Conservation (phyloP, 1,284 basidiomycete genomes). For the Cerrena zonata region DNA sequence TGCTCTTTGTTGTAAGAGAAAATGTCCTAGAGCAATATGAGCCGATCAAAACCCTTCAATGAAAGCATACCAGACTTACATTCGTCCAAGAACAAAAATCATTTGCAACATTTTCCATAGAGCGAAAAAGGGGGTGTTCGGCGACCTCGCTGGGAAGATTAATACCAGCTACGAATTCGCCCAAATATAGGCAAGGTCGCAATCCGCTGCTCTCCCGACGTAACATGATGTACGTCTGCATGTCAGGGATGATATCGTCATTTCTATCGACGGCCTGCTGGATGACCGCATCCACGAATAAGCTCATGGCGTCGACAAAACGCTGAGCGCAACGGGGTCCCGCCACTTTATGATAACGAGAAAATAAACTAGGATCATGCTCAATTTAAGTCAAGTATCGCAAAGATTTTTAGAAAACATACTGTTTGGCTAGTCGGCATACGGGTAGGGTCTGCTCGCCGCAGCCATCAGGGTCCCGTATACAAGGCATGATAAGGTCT, state of each 20-base stretch:
- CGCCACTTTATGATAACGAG: neutral
- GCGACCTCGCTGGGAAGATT: constrained; percentile 35
- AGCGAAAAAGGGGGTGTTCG: constrained; percentile 32
- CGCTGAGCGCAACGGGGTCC: constrained; percentile 25
- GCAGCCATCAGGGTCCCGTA: constrained; percentile 28
- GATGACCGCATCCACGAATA: constrained; percentile 35
- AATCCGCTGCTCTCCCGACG: constrained; percentile 33
- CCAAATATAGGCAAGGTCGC: constrained; percentile 35
- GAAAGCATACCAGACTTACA: constrained; percentile 22
- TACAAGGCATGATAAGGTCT: constrained; percentile 33
- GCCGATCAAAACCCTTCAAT: neutral
- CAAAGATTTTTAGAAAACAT: constrained; percentile 25
- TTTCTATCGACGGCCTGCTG: constrained; percentile 31
- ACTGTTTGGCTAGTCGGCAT: constrained; percentile 51
- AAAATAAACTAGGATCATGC: neutral
- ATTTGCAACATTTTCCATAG: constrained; percentile 33
- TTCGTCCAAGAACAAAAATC: constrained; percentile 40
- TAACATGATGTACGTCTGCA: constrained; percentile 33
- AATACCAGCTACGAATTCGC: constrained; percentile 36
- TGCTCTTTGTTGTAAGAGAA: constrained; percentile 38
- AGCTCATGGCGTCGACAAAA: constrained; percentile 32
- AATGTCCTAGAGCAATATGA: constrained; percentile 26
- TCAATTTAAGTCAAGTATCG: too few species aligned
- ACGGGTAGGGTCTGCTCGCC: constrained; percentile 20
- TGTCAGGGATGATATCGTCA: constrained; percentile 28